These are phyloP conservation scores for Lathyrus tuberosus DNA, from an alignment of 306 rosid species.

Conservation along the genomic window DNA sequence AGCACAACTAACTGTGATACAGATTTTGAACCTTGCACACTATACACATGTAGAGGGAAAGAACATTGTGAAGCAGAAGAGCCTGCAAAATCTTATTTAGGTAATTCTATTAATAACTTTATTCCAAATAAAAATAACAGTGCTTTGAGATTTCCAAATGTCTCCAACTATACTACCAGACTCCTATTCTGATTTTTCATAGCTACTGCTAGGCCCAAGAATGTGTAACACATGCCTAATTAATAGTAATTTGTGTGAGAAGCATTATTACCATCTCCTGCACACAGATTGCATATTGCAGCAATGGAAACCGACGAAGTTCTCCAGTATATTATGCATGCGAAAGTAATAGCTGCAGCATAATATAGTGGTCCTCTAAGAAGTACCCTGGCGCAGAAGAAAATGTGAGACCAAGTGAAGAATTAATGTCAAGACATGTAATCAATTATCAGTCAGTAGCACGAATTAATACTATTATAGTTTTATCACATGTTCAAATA, in stretches of 20 bases:
- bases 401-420: slow-evolving; percentile 41
- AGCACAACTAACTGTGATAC: background rate
- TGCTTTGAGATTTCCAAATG: background rate
- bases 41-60: slow-evolving; percentile 19
- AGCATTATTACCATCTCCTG: slow-evolving; percentile 87
- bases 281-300: slow-evolving; percentile 83
- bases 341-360: slow-evolving; percentile 62
- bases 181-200: slow-evolving; percentile 3
- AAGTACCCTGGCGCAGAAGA: slow-evolving; percentile 81
- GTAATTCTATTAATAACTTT: background rate
- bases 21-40: background rate
- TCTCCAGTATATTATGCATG: slow-evolving; percentile 73
- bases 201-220: slow-evolving; percentile 5
- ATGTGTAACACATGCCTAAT: too few species aligned
- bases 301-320: slow-evolving; percentile 86
- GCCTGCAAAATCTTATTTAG: background rate
- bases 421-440: slow-evolving; percentile 29
- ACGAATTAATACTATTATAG: background rate
- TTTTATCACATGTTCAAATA: slow-evolving; percentile 19
- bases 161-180: background rate
- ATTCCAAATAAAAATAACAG: background rate
- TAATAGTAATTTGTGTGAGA: slow-evolving; percentile 32
- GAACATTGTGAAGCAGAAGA: background rate
- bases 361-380: slow-evolving; percentile 92
- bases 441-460: slow-evolving; percentile 14